These are phyloP conservation scores for Saccharomycopsis synnaedendra DNA, from an alignment of 805 yeast genomes.

Conservation along the genomic window DNA sequence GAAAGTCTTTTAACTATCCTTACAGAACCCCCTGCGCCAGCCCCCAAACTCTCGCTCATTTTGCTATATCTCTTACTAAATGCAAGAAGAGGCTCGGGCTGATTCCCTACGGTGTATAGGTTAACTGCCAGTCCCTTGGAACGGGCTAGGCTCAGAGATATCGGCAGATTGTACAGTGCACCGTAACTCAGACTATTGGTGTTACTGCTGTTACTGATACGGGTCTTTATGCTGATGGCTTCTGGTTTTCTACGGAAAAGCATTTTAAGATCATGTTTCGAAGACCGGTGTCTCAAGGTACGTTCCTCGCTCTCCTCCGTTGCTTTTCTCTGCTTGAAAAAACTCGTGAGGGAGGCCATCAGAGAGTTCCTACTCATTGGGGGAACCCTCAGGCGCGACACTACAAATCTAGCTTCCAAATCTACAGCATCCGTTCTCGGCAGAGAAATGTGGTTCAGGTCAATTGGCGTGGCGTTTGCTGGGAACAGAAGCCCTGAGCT, in stretches of 20 bases:
- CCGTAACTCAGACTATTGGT: neutral
- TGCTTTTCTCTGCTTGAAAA: conserved; percentile 37
- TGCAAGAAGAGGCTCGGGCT: conserved; percentile 26
- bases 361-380: conserved; percentile 53
- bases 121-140: neutral
- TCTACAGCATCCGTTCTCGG: conserved; percentile 12
- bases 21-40: conserved; percentile 93
- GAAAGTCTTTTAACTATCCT: conserved; percentile 54
- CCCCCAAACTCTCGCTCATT: conserved; percentile 80
- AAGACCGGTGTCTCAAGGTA: conserved; percentile 9
- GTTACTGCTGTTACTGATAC: neutral
- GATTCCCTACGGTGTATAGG: conserved; percentile 3
- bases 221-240: neutral
- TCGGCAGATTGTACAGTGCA: neutral
- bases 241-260: conserved; percentile 8
- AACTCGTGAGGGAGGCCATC: conserved; percentile 66
- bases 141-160: neutral
- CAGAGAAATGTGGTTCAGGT: conserved; percentile 13
- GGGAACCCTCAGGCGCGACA: conserved; percentile 12
- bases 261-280: conserved; percentile 15
- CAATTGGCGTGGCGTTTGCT: conserved; percentile 15
- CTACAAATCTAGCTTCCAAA: conserved; percentile 14
- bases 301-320: neutral
- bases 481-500: conserved; percentile 16
- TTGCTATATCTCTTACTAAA: conserved; percentile 69